Base-by-base conservation (phyloP, 139 green algal genomes). In the Yamagishiella unicocca region DNA sequence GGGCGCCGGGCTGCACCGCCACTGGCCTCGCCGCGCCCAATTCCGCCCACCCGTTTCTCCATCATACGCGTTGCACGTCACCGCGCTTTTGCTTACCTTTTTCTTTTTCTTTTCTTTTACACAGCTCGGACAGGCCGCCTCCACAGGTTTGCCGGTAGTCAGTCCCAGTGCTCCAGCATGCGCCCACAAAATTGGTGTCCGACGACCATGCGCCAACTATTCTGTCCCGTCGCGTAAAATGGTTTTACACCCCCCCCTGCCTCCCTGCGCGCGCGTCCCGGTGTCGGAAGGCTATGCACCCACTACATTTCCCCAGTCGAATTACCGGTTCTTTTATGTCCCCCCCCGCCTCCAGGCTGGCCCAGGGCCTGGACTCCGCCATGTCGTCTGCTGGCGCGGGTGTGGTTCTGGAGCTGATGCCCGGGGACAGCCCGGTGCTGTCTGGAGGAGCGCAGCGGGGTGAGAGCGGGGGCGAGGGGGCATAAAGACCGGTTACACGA, bases 341-440 rank as follows among this genome's bases (percentile, higher is more conserved):
- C 62, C 25, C 25, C 62, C 62, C 10, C 31, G 7, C 12, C 5
- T 2, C 10, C 61, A 85, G 79, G 4, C 40, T 85, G 79, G n/a
- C 61, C 17, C 22, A 3, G 19, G 61, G 61, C 21, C 79, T 85
- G 58, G 42, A 62, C n/a, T 62, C 79, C 22, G 61, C 61, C 6
- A 24, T 42, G 27, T 1, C 0, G 31, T 21, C 79, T 24, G 14
- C 42, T 3, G 42, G 38, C 17, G 40, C 42, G 22, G 42, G 12
- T 12, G 40, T 40, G 1, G 79, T 61, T 0, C 21, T 85, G 42
- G 61, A 76, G 42, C 79, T 85, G 27, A 76, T 85, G 40, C 79
- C 79, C 17, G 61, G 61, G 4, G 79, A 85, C 79, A 75, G 42
- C 17, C 42, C 79, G 17, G 31, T 84, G 33, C 50, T 67, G 72